A percentile compares a stretch with the other conserved stretches of the same genome.
These are phyloP conservation scores for Talaromyces albobiverticillius DNA, from an alignment of 2,329 filamentous ascomycete genomes.

Conservation along the genomic window DNA sequence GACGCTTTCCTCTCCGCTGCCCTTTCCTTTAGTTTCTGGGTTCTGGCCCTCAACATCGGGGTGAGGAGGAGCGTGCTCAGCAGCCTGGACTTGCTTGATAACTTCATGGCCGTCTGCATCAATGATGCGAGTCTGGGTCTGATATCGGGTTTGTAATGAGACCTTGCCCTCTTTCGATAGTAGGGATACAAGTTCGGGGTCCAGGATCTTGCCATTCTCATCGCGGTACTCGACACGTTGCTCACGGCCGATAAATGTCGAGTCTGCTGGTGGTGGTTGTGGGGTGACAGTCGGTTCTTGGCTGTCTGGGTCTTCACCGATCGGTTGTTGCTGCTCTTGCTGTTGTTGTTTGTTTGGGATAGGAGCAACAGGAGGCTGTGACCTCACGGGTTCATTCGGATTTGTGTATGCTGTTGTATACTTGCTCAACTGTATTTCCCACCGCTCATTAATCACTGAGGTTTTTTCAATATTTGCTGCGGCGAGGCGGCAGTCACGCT, in stretches of 20 bases:
- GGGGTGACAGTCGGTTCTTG: constrained; percentile 33
- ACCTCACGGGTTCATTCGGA: constrained; percentile 21
- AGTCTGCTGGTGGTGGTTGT: constrained; percentile 25
- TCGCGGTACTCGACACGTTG: constrained; percentile 93
- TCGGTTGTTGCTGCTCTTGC: constrained; percentile 21
- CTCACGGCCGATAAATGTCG: constrained; percentile 55
- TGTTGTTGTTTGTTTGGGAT: constrained; percentile 17
- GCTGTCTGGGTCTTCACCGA: constrained; percentile 18
- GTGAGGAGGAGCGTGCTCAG: constrained; percentile 50
- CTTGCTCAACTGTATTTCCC: constrained; percentile 34
- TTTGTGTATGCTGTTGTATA: constrained; percentile 33
- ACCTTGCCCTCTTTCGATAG: constrained; percentile 77
- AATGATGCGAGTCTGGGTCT: constrained; percentile 84
- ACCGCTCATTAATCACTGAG: constrained; percentile 12
- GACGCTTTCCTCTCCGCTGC: constrained; percentile 32
- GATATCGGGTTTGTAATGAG: constrained; percentile 91
- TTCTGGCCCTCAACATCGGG: constrained; percentile 58
- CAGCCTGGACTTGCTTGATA: constrained; percentile 24
- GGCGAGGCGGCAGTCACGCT: constrained; percentile 28
- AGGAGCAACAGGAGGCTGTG: constrained; percentile 17
- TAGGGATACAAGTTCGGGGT: constrained; percentile 76
- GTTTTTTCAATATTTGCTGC: constrained; percentile 23
- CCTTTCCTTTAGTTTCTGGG: constrained; percentile 50
- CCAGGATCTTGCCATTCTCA: constrained; percentile 83
- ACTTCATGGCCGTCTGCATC: constrained; percentile 79